phyloP scores from a whole-genome alignment of 164 flowering plant species.

The Taxillus chinensis region DNA sequence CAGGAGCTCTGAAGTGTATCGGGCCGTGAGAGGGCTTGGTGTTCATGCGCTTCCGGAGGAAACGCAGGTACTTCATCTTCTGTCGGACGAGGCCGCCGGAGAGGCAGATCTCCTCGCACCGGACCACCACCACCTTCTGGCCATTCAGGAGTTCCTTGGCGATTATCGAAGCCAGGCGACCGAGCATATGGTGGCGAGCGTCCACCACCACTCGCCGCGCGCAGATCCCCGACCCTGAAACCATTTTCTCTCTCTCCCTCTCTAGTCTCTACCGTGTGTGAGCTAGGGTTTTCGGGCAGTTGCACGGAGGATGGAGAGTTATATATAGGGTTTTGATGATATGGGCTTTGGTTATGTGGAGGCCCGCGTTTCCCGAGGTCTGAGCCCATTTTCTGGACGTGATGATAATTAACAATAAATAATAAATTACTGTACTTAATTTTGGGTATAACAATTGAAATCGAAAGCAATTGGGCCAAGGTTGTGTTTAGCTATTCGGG shows the following conservation, averaged over 20 bases:
- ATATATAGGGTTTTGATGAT: too few species aligned
- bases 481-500: too few species aligned
- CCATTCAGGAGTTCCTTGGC: slow-evolving; percentile 50
- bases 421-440: too few species aligned
- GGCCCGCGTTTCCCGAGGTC: too few species aligned
- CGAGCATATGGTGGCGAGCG: slow-evolving; percentile 49
- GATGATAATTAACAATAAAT: too few species aligned
- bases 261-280: too few species aligned
- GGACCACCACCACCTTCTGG: slow-evolving; percentile 37
- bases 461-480: too few species aligned
- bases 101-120: slow-evolving; percentile 59
- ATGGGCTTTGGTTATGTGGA: too few species aligned
- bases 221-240: slow-evolving; percentile 44
- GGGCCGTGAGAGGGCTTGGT: slow-evolving; percentile 82
- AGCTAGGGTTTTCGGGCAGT: too few species aligned
- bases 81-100: slow-evolving; percentile 72
- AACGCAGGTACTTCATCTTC: slow-evolving; percentile 70
- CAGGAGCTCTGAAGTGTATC: slow-evolving; percentile 70
- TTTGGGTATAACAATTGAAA: too few species aligned
- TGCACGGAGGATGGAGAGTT: too few species aligned
- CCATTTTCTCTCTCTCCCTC: slow-evolving; percentile 22
- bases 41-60: slow-evolving; percentile 70
- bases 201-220: slow-evolving; percentile 40
- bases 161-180: slow-evolving; percentile 32
- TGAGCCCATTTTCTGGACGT: too few species aligned